phyloP scores from a whole-genome alignment of 495 filamentous ascomycete genomes.

The Daldinia caldariorum region DNA sequence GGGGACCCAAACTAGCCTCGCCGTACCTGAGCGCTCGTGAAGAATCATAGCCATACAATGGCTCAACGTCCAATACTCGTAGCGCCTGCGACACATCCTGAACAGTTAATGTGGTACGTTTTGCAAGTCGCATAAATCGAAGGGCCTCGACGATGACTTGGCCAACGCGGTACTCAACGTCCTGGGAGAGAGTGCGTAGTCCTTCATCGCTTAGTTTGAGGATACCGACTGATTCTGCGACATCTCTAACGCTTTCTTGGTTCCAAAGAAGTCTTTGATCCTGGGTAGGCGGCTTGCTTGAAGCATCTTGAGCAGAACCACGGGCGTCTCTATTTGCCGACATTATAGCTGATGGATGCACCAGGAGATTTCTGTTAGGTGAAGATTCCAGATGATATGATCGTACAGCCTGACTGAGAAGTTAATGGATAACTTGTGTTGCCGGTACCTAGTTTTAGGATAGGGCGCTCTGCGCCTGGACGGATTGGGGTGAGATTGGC shows the following conservation, averaged over 20 bases:
- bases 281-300: conserved; percentile 17
- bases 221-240: conserved; percentile 94
- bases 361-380: background rate
- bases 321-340: conserved; percentile 33
- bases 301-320: conserved; percentile 25
- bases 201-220: conserved; percentile 80
- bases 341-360: conserved; percentile 19
- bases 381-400: background rate
- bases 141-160: conserved; percentile 93
- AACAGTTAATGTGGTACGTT: conserved; percentile 82
- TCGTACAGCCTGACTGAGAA: background rate
- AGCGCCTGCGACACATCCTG: conserved; percentile 87
- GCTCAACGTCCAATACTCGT: conserved; percentile 87
- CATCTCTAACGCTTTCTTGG: conserved; percentile 91
- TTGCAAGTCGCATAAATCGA: conserved; percentile 91
- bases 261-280: conserved; percentile 77
- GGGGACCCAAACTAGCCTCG: conserved; percentile 90
- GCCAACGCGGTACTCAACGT: conserved; percentile 92
- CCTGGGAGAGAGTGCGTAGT: conserved; percentile 82
- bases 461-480: background rate
- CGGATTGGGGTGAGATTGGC: background rate
- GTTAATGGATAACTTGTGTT: background rate
- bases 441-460: background rate
- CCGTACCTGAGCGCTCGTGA: conserved; percentile 87
- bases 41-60: conserved; percentile 94